Evolutionary conservation across 2,329 filamentous ascomycete species (phyloP).

Genomic region (Trichoderma aggressivum): DNA sequence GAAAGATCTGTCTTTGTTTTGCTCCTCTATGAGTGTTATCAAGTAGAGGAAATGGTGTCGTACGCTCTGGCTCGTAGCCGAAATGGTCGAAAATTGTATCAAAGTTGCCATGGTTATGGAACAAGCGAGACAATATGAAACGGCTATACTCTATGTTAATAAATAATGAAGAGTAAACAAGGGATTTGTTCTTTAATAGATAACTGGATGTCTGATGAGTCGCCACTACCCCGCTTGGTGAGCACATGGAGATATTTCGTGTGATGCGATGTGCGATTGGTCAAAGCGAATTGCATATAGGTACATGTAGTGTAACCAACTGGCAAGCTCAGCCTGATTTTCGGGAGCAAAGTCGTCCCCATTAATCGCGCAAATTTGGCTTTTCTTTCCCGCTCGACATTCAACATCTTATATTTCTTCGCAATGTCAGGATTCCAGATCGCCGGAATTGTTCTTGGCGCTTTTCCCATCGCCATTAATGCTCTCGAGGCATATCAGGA

Average conservation of each 20-base stretch:
- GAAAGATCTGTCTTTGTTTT: no score
- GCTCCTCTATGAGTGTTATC: no score
- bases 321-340: not conserved
- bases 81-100: no score
- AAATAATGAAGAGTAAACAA: no score
- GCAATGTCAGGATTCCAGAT: not conserved
- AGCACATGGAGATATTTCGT: not conserved
- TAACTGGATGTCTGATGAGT: not conserved
- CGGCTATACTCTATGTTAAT: no score
- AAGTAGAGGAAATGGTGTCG: no score
- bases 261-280: not conserved
- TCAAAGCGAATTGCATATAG: not conserved
- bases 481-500: not conserved
- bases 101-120: no score
- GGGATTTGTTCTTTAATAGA: no score
- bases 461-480: not conserved
- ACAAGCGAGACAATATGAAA: no score
- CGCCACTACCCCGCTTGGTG: not conserved
- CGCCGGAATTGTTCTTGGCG: not conserved
- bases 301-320: no score
- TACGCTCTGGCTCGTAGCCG: no score
- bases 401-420: not conserved
- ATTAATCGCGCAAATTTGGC: not conserved
- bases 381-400: not conserved
- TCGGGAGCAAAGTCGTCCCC: not conserved